A percentile compares a stretch with the other conserved stretches of the same genome.
phyloP scores from a whole-genome alignment of 2,329 filamentous ascomycete species.

The Sphaerulina populicola region DNA sequence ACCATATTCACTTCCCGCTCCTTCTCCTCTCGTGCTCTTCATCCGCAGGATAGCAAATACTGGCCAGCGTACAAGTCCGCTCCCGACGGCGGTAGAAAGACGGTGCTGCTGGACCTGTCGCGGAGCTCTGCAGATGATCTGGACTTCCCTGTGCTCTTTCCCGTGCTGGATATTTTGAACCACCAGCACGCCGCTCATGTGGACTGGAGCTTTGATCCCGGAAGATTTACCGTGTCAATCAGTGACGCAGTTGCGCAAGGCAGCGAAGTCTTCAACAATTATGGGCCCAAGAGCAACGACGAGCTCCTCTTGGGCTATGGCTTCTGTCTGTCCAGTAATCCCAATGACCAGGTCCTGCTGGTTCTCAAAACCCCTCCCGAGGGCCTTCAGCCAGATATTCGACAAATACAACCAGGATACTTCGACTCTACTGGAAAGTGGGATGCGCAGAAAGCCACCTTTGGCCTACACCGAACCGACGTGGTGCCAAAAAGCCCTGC shows the following conservation, averaged over 20 bases:
- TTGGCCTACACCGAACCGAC: constrained; percentile 28
- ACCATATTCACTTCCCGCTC: constrained; percentile 46
- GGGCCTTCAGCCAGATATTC: constrained; percentile 30
- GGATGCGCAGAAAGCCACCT: constrained; percentile 33
- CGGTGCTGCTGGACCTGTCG: constrained; percentile 32
- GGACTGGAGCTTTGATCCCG: constrained; percentile 40
- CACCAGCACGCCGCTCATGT: constrained; percentile 42
- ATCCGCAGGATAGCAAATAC: constrained; percentile 31
- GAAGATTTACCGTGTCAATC: constrained; percentile 35
- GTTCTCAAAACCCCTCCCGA: constrained; percentile 36
- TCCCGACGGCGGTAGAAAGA: constrained; percentile 25
- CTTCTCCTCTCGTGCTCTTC: constrained; percentile 39
- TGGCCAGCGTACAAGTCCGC: constrained; percentile 32
- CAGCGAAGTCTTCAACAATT: constrained; percentile 46
- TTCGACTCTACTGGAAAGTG: constrained; percentile 29
- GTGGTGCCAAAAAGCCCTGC: constrained; percentile 2
- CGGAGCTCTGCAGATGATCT: constrained; percentile 29
- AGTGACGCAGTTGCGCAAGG: constrained; percentile 32
- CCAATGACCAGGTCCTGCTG: constrained; percentile 40
- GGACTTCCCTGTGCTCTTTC: constrained; percentile 42
- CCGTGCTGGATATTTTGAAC: constrained; percentile 44
- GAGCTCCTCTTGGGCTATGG: constrained; percentile 48
- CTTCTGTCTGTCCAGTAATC: constrained; percentile 43
- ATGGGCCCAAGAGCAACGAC: constrained; percentile 46
- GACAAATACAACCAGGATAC: constrained; percentile 28